A percentile compares a stretch with the other conserved stretches of the same genome.
Conservation (phyloP, 208 protist species). For the Acanthamoeba polyphaga region DNA sequence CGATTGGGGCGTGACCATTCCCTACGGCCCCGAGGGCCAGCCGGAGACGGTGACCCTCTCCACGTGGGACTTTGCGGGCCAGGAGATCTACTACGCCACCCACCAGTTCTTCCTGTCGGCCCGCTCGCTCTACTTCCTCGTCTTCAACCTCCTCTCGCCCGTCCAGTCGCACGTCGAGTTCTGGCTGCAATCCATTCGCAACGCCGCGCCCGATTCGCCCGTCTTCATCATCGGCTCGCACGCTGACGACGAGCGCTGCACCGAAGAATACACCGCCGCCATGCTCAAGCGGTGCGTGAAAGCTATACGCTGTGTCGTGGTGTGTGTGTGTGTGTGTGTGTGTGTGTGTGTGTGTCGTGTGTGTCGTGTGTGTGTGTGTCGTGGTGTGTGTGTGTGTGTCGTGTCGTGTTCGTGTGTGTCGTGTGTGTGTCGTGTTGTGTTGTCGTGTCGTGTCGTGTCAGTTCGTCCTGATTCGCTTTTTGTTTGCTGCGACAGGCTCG, state of each 20-base stretch:
- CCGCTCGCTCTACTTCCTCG: slow-evolving; percentile 40
- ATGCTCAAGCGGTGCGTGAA: background rate
- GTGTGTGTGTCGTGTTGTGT: background rate
- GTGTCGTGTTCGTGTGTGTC: background rate
- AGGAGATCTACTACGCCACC: slow-evolving; percentile 71
- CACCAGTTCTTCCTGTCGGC: slow-evolving; percentile 64
- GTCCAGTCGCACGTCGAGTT: slow-evolving; percentile 53
- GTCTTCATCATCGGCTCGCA: slow-evolving; percentile 69
- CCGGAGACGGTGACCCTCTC: background rate
- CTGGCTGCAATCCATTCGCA: slow-evolving; percentile 58
- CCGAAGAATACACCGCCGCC: slow-evolving; percentile 26
- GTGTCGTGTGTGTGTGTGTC: too few species aligned
- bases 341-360: too few species aligned
- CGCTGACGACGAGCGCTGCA: slow-evolving; percentile 57
- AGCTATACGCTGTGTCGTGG: too few species aligned
- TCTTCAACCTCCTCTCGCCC: slow-evolving; percentile 40
- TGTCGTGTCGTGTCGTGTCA: background rate
- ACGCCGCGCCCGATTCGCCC: background rate
- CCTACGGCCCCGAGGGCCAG: background rate
- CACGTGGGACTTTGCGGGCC: slow-evolving; percentile 73
- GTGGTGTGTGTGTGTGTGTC: too few species aligned
- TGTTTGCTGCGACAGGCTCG: background rate
- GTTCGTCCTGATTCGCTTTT: background rate
- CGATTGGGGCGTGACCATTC: slow-evolving; percentile 26
- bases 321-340: too few species aligned